Evolutionary conservation across 1,139 yeast genomes (phyloP).

Genomic region (Kluyveromyces marxianus): DNA sequence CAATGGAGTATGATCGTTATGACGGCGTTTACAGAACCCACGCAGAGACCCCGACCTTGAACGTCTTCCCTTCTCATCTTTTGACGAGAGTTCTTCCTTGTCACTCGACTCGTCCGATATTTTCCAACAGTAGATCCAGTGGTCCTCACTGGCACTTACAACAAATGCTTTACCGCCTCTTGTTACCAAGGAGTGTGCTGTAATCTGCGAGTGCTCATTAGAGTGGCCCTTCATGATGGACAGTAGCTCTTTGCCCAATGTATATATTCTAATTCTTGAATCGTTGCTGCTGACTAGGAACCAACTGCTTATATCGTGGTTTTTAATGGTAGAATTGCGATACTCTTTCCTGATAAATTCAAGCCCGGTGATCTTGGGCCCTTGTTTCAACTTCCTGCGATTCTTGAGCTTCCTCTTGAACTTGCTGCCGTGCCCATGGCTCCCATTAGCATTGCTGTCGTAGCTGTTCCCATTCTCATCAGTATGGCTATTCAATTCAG

Average conservation of each 20-base stretch:
- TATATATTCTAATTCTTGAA: slow-evolving; percentile 63
- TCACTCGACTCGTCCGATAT: slow-evolving; percentile 8
- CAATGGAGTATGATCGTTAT: background rate
- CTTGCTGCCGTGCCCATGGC: background rate
- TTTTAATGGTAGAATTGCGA: slow-evolving; percentile 6
- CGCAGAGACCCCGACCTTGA: slow-evolving; percentile 2
- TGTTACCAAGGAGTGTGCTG: slow-evolving; percentile 35
- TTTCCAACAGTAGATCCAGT: slow-evolving; percentile 32
- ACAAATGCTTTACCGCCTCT: slow-evolving; percentile 24
- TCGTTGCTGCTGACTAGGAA: slow-evolving; percentile 45
- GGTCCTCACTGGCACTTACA: slow-evolving; percentile 42
- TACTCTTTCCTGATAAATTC: slow-evolving; percentile 29
- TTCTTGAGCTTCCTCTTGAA: slow-evolving; percentile 1
- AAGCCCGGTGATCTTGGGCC: slow-evolving; percentile 49
- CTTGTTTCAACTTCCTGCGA: slow-evolving; percentile 19
- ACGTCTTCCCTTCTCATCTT: background rate
- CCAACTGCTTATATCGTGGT: background rate
- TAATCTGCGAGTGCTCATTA: slow-evolving; percentile 63
- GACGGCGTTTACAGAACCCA: background rate
- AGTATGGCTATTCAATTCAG: slow-evolving; percentile 9
- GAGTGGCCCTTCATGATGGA: slow-evolving; percentile 68
- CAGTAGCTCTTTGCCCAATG: slow-evolving; percentile 49
- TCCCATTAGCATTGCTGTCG: too few relatives aligned
- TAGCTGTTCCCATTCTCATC: too few relatives aligned
- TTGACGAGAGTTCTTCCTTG: background rate